Percentiles rank a stretch among this genome's conserved stretches.
Conservation (phyloP, 345 rosid species). For the Sonneratia alba region DNA sequence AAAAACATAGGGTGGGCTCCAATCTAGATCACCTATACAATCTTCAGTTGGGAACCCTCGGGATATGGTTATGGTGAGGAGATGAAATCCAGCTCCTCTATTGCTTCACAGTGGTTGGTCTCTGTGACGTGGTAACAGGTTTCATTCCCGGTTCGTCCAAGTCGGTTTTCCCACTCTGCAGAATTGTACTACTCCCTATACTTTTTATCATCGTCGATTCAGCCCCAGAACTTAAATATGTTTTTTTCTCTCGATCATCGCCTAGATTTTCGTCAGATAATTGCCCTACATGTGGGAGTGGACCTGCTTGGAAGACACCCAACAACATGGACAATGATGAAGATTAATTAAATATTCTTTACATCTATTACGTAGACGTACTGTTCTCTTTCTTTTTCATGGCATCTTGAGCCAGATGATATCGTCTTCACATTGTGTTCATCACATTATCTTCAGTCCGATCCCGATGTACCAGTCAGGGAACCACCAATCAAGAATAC, state of each 20-base stretch:
- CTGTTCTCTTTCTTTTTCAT: too few relatives aligned
- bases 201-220: neutral
- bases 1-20: neutral
- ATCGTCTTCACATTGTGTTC: neutral
- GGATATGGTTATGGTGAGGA: neutral
- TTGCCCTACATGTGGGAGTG: too few relatives aligned
- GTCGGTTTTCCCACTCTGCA: neutral
- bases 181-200: neutral
- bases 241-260: neutral
- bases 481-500: neutral
- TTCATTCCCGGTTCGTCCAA: neutral
- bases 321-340: too few relatives aligned
- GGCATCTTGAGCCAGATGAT: neutral
- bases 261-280: neutral
- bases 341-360: too few relatives aligned
- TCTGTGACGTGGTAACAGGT: neutral
- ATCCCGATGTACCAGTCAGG: neutral
- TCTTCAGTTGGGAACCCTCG: neutral
- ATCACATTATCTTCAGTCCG: neutral
- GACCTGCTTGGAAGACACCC: too few relatives aligned
- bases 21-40: neutral
- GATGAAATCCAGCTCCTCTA: neutral
- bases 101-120: too few relatives aligned
- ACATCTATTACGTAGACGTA: too few relatives aligned
- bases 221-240: neutral